These are phyloP conservation scores for Mucor velutinosus DNA, from an alignment of 371 early-diverging fungal species.

Conservation along the genomic window DNA sequence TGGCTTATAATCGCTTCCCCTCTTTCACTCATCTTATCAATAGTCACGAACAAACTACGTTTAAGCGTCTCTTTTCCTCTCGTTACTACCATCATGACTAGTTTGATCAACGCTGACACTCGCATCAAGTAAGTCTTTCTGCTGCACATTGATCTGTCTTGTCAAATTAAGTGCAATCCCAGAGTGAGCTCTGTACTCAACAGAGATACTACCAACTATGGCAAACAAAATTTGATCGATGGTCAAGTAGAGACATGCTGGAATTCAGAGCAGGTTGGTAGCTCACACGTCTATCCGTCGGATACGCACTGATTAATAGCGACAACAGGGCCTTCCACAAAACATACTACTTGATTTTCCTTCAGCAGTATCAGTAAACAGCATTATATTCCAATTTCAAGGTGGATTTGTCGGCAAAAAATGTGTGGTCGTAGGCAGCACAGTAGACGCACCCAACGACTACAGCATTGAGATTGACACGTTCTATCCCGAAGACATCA, in stretches of 20 bases:
- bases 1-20: not conserved
- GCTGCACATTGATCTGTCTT: not conserved
- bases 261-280: constrained; percentile 86
- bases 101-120: constrained; percentile 53
- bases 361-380: constrained; percentile 43
- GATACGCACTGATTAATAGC: not conserved
- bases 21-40: not conserved
- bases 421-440: constrained; percentile 51
- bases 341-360: constrained; percentile 77
- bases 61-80: not conserved
- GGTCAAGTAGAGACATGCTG: constrained; percentile 86
- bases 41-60: not conserved
- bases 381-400: constrained; percentile 78
- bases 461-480: constrained; percentile 46
- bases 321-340: constrained; percentile 78
- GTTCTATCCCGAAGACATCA: constrained; percentile 76
- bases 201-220: constrained; percentile 74
- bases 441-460: constrained; percentile 31
- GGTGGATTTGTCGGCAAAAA: constrained; percentile 91
- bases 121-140: constrained; percentile 56
- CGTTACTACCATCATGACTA: constrained; percentile 30
- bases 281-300: not conserved
- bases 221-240: constrained; percentile 84
- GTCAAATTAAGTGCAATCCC: not conserved
- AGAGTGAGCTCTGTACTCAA: constrained; percentile 92